Evolutionary conservation across 108 stramenopile species (phyloP).

Genomic region (Stephanodiscus triporus): DNA sequence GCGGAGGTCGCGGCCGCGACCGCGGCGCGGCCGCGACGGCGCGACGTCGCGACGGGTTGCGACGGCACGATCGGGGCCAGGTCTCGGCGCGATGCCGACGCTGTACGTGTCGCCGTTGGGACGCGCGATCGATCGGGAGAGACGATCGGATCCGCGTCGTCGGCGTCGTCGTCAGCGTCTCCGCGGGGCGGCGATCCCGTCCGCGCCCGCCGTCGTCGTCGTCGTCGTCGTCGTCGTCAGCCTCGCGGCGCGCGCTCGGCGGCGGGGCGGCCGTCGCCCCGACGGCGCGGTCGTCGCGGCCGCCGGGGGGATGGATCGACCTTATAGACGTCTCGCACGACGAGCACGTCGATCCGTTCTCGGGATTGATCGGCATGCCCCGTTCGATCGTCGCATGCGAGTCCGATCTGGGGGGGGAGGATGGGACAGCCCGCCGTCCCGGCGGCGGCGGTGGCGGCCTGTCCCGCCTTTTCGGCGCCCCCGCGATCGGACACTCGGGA

Average conservation of each 20-base stretch:
- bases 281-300: background rate
- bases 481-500: too few species aligned
- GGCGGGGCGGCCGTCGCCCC: background rate
- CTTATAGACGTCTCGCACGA: constrained; percentile 5
- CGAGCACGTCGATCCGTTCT: constrained; percentile 11
- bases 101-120: background rate
- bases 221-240: background rate
- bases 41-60: too few species aligned
- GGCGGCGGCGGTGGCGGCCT: background rate
- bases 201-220: background rate
- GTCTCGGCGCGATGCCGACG: background rate
- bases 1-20: too few species aligned
- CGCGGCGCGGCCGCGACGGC: too few species aligned
- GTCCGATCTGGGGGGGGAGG: background rate
- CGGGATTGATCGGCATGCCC: constrained; percentile 14
- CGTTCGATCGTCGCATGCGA: background rate
- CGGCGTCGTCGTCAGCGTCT: too few species aligned
- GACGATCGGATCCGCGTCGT: too few species aligned
- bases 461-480: background rate
- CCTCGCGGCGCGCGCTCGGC: background rate
- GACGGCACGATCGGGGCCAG: too few species aligned
- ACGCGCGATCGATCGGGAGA: background rate
- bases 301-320: background rate
- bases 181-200: too few species aligned
- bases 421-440: too few species aligned